Base-by-base conservation (phyloP, 1,284 basidiomycete species). In the Naganishia cerealis region DNA sequence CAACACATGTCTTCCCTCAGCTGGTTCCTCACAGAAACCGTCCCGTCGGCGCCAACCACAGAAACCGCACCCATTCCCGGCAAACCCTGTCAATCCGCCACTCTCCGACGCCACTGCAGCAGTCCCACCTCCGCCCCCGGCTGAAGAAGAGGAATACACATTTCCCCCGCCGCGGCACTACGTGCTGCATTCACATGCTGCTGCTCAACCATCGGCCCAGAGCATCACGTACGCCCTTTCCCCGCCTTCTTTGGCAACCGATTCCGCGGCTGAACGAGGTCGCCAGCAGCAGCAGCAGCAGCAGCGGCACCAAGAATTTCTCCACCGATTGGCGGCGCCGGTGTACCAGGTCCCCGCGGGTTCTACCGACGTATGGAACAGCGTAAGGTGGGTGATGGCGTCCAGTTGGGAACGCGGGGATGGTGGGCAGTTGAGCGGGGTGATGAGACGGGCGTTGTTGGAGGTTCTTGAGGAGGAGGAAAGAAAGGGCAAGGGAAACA, bases 331-430 rank as follows among this genome's bases (percentile, higher is more conserved):
- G 24, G 52, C 61, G 8, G 54, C 24, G 13, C 61, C 61, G 10
- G 61, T 63, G 10, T 54, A 63, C 50, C 53, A 52, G 39, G 36
- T 63, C 26, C 61, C 61, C 2, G 52, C 21, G 15, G 42, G 42
- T 9, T 63, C 50, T 33, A 50, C 61, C 7, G 61, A 63, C 24
- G 52, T 63, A 4, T 63, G 61, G 61, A 63, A 63, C 15, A 42
- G 50, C 2, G 61, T 63, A 3, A 36, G 48, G 12, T 40, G 50
- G 13, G 38, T 63, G 24, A 18, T 63, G 50, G 61, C 48, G 39
- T 26, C 50, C 16, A 63, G 54, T 50, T 40, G 38, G 50, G 61
- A 40, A 13, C 38, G 61, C 12, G 61, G 61, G 21, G 61, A 63
- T 12, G 36, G 40, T 13, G 61, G 61, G 0, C 21, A 24, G 36